Evolutionary conservation across 2,329 filamentous ascomycete genomes (phyloP).

Genomic region (Fonsecaea multimorphosa): DNA sequence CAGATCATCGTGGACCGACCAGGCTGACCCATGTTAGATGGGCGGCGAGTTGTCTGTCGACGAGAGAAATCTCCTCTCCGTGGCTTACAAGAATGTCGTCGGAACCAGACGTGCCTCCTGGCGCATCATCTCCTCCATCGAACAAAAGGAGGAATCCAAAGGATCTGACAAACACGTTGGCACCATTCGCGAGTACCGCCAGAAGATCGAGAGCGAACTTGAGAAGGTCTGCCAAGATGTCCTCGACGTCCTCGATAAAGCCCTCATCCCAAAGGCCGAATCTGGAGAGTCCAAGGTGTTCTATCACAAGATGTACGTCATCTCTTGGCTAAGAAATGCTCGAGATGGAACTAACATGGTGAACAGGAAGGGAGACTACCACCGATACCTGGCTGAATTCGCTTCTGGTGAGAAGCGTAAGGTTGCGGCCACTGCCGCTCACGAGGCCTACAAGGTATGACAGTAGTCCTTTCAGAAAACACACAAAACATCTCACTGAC

Average conservation of each 20-base stretch:
- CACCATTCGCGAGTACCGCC: slow-evolving; percentile 95
- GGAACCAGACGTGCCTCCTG: slow-evolving; percentile 97
- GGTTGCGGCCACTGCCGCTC: slow-evolving; percentile 81
- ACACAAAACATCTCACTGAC: slow-evolving; percentile 11
- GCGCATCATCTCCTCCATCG: slow-evolving; percentile 99
- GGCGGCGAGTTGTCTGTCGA: slow-evolving; percentile 72
- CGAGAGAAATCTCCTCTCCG: slow-evolving; percentile 89
- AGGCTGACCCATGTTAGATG: slow-evolving; percentile 54
- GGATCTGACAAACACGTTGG: slow-evolving; percentile 92
- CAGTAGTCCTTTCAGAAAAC: slow-evolving; percentile 1
- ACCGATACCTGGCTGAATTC: slow-evolving; percentile 94
- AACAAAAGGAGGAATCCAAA: slow-evolving; percentile 99
- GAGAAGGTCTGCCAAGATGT: slow-evolving; percentile 99
- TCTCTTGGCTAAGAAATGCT: neutral
- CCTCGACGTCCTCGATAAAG: slow-evolving; percentile 89
- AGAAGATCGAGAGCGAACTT: slow-evolving; percentile 97
- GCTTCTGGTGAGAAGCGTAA: slow-evolving; percentile 91
- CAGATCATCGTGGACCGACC: neutral
- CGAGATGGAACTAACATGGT: slow-evolving; percentile 27
- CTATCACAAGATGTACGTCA: slow-evolving; percentile 97
- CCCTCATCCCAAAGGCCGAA: slow-evolving; percentile 93
- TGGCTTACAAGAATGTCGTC: slow-evolving; percentile 99
- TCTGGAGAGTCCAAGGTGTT: slow-evolving; percentile 99
- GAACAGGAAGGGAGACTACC: slow-evolving; percentile 92
- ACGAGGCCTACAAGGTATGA: slow-evolving; percentile 95